These are phyloP conservation scores for Chlorella sp. DNA, from an alignment of 139 green algal species.

Conservation along the genomic window DNA sequence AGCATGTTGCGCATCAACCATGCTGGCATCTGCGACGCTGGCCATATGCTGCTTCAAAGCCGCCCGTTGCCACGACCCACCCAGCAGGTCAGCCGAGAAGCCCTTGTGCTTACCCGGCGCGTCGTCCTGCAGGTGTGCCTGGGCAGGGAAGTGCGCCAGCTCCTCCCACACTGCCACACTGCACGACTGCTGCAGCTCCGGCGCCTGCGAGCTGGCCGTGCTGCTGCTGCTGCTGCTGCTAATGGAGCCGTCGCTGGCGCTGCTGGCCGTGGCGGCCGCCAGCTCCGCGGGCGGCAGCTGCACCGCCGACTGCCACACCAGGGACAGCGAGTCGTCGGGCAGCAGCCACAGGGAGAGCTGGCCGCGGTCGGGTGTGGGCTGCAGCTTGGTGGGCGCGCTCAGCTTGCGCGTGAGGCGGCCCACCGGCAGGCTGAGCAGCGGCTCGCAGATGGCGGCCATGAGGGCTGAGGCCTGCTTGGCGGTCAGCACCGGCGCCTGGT, in stretches of 20 bases:
- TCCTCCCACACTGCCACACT: conserved; percentile 45
- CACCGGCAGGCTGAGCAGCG: conserved; percentile 42
- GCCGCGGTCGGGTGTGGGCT: conserved; percentile 29
- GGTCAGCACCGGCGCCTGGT: conserved; percentile 31
- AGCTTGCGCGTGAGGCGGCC: conserved; percentile 42
- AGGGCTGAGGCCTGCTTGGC: conserved; percentile 39
- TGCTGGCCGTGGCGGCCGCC: neutral
- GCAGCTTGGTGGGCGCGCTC: conserved; percentile 29
- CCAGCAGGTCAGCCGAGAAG: neutral
- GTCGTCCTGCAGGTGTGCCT: conserved; percentile 18
- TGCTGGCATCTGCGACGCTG: no score
- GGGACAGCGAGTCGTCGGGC: conserved; percentile 46
- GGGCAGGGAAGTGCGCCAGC: conserved; percentile 44
- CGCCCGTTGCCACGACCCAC: neutral
- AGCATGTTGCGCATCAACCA: no score
- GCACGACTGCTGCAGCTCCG: conserved; percentile 4
- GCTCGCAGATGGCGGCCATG: conserved; percentile 39
- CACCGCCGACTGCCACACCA: conserved; percentile 35
- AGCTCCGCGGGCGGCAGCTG: neutral
- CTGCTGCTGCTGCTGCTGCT: neutral
- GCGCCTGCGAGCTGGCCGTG: no score
- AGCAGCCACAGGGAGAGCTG: conserved; percentile 48
- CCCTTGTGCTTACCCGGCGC: conserved; percentile 24
- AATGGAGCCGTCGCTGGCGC: neutral
- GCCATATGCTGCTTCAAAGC: no score